Percentiles rank a stretch among this genome's conserved stretches.
Conservation (phyloP, 2,329 filamentous ascomycete species). For the Pseudogymnoascus sp. region DNA sequence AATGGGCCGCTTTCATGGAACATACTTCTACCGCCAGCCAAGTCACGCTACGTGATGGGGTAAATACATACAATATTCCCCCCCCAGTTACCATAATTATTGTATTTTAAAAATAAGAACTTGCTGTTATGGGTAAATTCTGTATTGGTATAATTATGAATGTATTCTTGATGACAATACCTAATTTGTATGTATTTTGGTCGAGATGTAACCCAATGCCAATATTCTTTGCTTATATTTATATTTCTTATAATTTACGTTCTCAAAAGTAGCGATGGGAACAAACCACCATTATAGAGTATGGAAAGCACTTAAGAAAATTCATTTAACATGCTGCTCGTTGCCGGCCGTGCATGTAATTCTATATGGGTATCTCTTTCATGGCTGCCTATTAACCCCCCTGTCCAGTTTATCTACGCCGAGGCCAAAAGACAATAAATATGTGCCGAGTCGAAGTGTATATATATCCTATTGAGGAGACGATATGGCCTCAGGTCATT, state of each 20-base stretch:
- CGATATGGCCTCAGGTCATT: background rate
- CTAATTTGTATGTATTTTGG: background rate
- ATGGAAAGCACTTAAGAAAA: background rate
- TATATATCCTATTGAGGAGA: background rate
- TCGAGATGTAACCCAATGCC: background rate
- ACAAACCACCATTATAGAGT: background rate
- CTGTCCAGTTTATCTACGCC: conserved; percentile 9
- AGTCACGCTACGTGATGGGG: background rate
- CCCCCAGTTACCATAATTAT: background rate
- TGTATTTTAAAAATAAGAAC: background rate
- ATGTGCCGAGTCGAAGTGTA: conserved; percentile 4
- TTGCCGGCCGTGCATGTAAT: background rate
- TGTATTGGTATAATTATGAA: too few relatives aligned
- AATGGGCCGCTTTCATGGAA: background rate
- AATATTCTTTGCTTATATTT: background rate
- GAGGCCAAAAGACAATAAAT: background rate
- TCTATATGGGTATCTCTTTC: conserved; percentile 8
- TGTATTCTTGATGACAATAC: background rate
- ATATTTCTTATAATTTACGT: background rate
- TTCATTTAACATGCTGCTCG: conserved; percentile 6
- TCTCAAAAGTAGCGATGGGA: background rate
- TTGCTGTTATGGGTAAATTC: too few relatives aligned
- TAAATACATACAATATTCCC: background rate
- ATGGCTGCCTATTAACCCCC: background rate
- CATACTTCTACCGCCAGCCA: conserved; percentile 6